Evolutionary conservation across 148 eudicot species (phyloP).

Genomic region (Gaultheria prostrata): DNA sequence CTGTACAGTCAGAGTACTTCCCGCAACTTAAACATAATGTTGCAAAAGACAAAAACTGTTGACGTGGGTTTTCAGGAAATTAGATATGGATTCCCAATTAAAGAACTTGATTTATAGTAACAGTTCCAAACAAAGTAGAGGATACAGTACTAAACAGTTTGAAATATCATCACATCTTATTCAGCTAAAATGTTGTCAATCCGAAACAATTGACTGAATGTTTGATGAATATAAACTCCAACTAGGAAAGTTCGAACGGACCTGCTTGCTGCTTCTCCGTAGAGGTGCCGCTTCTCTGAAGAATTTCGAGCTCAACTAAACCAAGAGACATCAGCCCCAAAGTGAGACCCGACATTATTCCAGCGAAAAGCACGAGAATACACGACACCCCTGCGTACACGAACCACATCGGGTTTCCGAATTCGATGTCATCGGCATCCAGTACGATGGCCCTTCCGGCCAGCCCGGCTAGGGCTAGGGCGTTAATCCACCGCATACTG

Average conservation of each 20-base stretch:
- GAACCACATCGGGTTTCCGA: slow-evolving; percentile 65
- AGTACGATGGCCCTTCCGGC: slow-evolving; percentile 15
- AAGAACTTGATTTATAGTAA: not conserved
- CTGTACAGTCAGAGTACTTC: too few relatives aligned
- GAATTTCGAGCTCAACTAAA: slow-evolving; percentile 86
- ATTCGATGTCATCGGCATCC: slow-evolving; percentile 33
- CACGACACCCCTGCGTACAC: slow-evolving; percentile 68
- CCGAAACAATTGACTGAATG: not conserved
- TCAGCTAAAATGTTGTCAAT: not conserved
- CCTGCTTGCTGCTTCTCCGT: slow-evolving; percentile 87
- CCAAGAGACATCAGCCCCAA: slow-evolving; percentile 90
- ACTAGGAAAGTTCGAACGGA: slow-evolving; percentile 11
- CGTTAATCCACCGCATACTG: slow-evolving; percentile 20
- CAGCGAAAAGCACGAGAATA: slow-evolving; percentile 73
- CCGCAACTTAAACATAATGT: not conserved
- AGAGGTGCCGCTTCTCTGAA: slow-evolving; percentile 67
- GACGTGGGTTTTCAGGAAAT: not conserved
- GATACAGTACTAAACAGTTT: not conserved
- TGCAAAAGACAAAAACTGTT: not conserved
- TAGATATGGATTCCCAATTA: not conserved
- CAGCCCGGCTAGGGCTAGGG: slow-evolving; percentile 23
- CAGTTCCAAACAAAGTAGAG: not conserved
- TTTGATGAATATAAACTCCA: not conserved
- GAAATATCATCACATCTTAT: not conserved
- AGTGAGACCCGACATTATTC: slow-evolving; percentile 91